Base-by-base conservation (phyloP, 345 rosid genomes). In the Populus simonii region DNA sequence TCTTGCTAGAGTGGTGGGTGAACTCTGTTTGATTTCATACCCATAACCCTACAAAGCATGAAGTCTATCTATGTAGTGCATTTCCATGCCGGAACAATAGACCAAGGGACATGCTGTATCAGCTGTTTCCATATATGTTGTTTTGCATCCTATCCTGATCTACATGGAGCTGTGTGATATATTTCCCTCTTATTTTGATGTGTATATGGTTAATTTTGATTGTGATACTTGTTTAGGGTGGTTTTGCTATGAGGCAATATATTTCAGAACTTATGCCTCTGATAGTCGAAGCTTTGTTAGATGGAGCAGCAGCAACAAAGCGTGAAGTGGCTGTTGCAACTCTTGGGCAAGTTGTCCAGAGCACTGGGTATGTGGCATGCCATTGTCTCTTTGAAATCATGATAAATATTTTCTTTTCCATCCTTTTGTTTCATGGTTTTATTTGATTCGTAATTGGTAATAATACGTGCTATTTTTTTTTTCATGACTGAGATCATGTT, bases 271-370 rank as follows among this genome's bases (percentile, higher is more conserved):
- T 96, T 76, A 96, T 96, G 99, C 99, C 99, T 63, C 81, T 93
- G 79, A 92, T 96, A 84, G 98, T 96, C 83, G 99, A 96, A 20
- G 99, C 98, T 82, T 79, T 96, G 68, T 83, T 88, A 94, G 99
- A 96, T 91, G 99, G 98, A 77, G 98, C 99, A 68, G 93, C 98
- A 72, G 97, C 87, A 66, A 70, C 93, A 75, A 96, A 92, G 84
- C 97, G 99, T 68, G 99, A 96, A 88, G 96, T 93, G 86, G 99
- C 98, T 75, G 98, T 96, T 80, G 83, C 96, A 85, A 96, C 99
- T 68, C 94, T 96, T 84, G 99, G 99, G 70, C 98, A 93, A 83
- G 98, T 96, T 86, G 97, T 92, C 49, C 98, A 91, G 84, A 96
- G 98, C 86, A 96, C 99, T 75, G 97, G 99, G 99, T 91, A 87